Percentiles rank a stretch among this genome's conserved stretches.
These are phyloP conservation scores for Adansonia grandidieri DNA, from an alignment of 441 rosid species.

Conservation along the genomic window DNA sequence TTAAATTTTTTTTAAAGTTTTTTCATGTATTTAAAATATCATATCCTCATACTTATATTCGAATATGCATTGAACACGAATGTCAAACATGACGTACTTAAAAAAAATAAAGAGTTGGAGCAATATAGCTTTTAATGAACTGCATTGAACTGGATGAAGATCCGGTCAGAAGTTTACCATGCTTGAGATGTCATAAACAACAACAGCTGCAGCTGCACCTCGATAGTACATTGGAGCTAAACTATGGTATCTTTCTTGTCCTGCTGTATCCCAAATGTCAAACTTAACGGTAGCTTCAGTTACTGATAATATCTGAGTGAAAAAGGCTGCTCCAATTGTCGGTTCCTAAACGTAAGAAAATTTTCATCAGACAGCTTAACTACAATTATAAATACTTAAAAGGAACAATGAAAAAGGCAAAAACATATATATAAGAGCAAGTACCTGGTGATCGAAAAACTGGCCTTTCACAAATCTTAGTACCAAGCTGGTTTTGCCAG, in stretches of 20 bases:
- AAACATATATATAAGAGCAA: neutral
- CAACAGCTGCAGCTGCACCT: slow-evolving; percentile 53
- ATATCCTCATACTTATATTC: too few relatives aligned
- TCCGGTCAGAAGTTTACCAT: slow-evolving; percentile 28
- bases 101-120: neutral
- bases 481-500: slow-evolving; percentile 52
- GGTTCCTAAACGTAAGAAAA: slow-evolving; percentile 38
- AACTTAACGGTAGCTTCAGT: slow-evolving; percentile 52
- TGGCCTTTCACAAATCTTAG: slow-evolving; percentile 53
- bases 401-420: neutral
- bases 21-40: too few relatives aligned
- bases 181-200: slow-evolving; percentile 51
- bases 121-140: neutral
- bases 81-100: too few relatives aligned
- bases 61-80: too few relatives aligned
- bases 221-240: slow-evolving; percentile 58
- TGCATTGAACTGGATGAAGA: neutral
- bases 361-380: neutral
- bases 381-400: neutral
- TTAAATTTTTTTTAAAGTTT: too few relatives aligned
- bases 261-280: slow-evolving; percentile 58
- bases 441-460: slow-evolving; percentile 48
- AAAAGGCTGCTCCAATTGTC: slow-evolving; percentile 54
- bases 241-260: slow-evolving; percentile 54
- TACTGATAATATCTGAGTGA: slow-evolving; percentile 51